Conservation (phyloP, 176 grass and related monocot species). For the Tillandsia leiboldiana region DNA sequence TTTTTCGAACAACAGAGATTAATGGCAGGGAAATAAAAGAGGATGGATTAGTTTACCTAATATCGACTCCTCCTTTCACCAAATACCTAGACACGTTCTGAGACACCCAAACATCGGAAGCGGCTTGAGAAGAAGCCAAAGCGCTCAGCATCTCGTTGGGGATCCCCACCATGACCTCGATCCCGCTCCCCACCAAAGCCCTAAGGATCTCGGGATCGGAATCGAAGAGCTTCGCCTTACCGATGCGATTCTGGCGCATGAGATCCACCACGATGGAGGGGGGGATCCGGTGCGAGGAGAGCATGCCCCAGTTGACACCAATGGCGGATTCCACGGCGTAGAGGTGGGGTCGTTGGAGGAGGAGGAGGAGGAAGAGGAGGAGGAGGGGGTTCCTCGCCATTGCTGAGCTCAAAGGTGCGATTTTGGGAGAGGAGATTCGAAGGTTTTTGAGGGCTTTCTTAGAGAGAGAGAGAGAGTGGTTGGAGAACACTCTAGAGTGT, state of each 20-base stretch:
- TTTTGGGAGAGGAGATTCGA: background rate
- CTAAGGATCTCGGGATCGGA: slow-evolving; percentile 39
- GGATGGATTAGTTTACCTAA: slow-evolving; percentile 43
- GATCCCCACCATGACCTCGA: slow-evolving; percentile 67
- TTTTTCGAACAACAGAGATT: background rate
- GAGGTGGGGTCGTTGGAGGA: slow-evolving; percentile 19
- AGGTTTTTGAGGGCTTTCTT: background rate
- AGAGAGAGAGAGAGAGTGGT: slow-evolving; percentile 8
- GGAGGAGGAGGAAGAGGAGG: slow-evolving; percentile 11
- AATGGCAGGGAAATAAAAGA: background rate
- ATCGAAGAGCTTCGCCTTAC: slow-evolving; percentile 80
- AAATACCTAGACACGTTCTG: slow-evolving; percentile 73
- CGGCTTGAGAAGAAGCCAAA: slow-evolving; percentile 39
- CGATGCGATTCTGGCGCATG: slow-evolving; percentile 53
- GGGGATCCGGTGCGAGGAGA: slow-evolving; percentile 54
- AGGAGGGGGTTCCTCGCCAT: slow-evolving; percentile 10
- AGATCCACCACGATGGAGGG: slow-evolving; percentile 60
- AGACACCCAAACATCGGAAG: slow-evolving; percentile 50
- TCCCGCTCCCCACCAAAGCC: slow-evolving; percentile 63
- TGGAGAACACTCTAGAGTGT: background rate
- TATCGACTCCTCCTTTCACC: slow-evolving; percentile 55
- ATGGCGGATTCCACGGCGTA: slow-evolving; percentile 41
- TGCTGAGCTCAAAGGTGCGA: background rate
- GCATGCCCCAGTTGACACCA: slow-evolving; percentile 85
- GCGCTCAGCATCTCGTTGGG: slow-evolving; percentile 47